Conservation (phyloP, 2,329 filamentous ascomycete genomes). For the Fusarium sp. region DNA sequence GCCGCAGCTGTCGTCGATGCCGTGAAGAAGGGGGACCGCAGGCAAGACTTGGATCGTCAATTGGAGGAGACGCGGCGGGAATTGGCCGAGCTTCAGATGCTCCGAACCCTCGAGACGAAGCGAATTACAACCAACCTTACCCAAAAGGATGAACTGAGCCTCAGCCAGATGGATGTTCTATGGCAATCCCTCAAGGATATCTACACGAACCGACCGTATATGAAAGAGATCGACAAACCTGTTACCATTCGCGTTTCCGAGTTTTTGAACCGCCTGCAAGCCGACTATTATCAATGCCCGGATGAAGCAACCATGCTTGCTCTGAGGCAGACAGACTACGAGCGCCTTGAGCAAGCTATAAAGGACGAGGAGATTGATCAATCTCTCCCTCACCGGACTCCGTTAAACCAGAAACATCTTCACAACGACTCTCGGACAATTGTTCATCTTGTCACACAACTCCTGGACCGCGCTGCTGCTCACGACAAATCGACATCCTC, state of each 20-base stretch:
- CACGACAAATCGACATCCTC: slow-evolving; percentile 34
- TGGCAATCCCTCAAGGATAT: slow-evolving; percentile 49
- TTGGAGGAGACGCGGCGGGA: slow-evolving; percentile 67
- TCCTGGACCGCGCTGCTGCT: slow-evolving; percentile 45
- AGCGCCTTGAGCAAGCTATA: slow-evolving; percentile 46
- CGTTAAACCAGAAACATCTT: slow-evolving; percentile 44
- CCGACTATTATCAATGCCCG: slow-evolving; percentile 46
- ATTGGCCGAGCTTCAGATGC: slow-evolving; percentile 54
- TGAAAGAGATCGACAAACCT: slow-evolving; percentile 51
- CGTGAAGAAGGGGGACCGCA: slow-evolving; percentile 66
- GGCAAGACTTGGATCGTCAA: slow-evolving; percentile 70
- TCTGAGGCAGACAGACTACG: slow-evolving; percentile 45
- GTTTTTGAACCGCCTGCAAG: slow-evolving; percentile 43
- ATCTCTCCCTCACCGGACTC: slow-evolving; percentile 31
- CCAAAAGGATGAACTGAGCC: slow-evolving; percentile 31
- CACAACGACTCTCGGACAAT: slow-evolving; percentile 43
- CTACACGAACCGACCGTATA: slow-evolving; percentile 48
- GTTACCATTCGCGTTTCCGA: slow-evolving; percentile 44
- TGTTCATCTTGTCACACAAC: slow-evolving; percentile 44
- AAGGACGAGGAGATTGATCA: slow-evolving; percentile 44
- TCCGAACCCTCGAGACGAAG: slow-evolving; percentile 42
- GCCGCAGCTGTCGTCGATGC: slow-evolving; percentile 74
- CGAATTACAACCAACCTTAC: slow-evolving; percentile 21
- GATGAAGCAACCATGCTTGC: slow-evolving; percentile 34
- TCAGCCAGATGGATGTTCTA: slow-evolving; percentile 47